phyloP scores from a whole-genome alignment of 768 basidiomycete species.

The Rubroboletus satanas region DNA sequence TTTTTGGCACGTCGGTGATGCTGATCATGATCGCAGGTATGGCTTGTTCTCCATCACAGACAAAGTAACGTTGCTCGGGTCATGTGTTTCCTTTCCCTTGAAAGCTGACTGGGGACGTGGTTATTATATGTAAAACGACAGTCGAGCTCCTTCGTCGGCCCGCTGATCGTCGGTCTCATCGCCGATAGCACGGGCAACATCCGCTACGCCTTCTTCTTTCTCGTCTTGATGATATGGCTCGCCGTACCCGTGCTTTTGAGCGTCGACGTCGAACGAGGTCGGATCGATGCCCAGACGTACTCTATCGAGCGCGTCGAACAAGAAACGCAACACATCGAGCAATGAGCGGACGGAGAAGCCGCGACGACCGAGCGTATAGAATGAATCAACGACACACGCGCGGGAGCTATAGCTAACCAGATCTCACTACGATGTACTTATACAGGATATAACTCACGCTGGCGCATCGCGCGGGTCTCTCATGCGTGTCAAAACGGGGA shows the following conservation, averaged over 20 bases:
- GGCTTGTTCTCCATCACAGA: conserved; percentile 88
- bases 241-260: conserved; percentile 72
- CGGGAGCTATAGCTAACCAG: background rate
- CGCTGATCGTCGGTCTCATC: conserved; percentile 82
- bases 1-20: background rate
- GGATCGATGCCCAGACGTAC: conserved; percentile 44
- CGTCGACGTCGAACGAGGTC: conserved; percentile 69
- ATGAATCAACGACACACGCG: background rate
- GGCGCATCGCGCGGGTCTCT: too few species aligned
- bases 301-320: conserved; percentile 3
- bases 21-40: conserved; percentile 36
- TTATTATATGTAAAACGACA: conserved; percentile 26
- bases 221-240: conserved; percentile 74
- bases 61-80: conserved; percentile 47
- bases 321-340: background rate
- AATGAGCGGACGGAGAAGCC: background rate
- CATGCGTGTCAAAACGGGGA: background rate
- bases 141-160: conserved; percentile 91
- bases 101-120: background rate
- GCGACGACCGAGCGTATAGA: background rate
- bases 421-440: background rate
- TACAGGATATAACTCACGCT: background rate
- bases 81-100: background rate
- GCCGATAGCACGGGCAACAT: conserved; percentile 90
- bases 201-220: conserved; percentile 86